These are phyloP conservation scores for carrot (Daucus carota) DNA, from an alignment of 129 eudicot species.

Conservation along the genomic window DNA sequence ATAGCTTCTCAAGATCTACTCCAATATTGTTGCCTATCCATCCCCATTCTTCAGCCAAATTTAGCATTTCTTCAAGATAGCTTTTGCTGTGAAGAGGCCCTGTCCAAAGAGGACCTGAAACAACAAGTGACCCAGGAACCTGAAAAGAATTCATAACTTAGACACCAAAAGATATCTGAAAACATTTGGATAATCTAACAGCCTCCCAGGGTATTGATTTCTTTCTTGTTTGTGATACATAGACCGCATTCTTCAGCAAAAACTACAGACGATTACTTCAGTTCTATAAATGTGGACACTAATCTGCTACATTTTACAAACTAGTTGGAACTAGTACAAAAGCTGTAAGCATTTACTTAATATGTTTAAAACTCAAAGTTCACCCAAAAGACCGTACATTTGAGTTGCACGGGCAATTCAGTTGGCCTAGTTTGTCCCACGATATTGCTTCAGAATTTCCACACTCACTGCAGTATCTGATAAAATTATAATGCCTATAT, in stretches of 20 bases:
- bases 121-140: constrained; percentile 55
- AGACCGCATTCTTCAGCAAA: neutral
- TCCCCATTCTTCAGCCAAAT: constrained; percentile 81
- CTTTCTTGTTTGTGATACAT: neutral
- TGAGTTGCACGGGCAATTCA: constrained; percentile 59
- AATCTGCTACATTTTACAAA: neutral
- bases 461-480: constrained; percentile 69
- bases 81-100: constrained; percentile 79
- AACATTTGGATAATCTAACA: neutral
- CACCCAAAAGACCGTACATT: constrained; percentile 29
- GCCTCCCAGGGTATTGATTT: neutral
- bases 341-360: neutral
- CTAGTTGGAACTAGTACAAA: neutral
- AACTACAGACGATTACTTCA: neutral
- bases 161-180: neutral
- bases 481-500: constrained; percentile 67
- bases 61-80: constrained; percentile 54
- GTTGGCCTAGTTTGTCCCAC: constrained; percentile 62
- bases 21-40: constrained; percentile 54
- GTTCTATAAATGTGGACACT: neutral
- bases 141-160: constrained; percentile 22
- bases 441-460: constrained; percentile 69
- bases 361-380: neutral
- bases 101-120: constrained; percentile 94
- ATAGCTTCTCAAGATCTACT: constrained; percentile 48